Evolutionary conservation across 345 rosid genomes (phyloP), one percentile per base, ranked within the genome.

Genomic region (Boechera retrofracta): DNA sequence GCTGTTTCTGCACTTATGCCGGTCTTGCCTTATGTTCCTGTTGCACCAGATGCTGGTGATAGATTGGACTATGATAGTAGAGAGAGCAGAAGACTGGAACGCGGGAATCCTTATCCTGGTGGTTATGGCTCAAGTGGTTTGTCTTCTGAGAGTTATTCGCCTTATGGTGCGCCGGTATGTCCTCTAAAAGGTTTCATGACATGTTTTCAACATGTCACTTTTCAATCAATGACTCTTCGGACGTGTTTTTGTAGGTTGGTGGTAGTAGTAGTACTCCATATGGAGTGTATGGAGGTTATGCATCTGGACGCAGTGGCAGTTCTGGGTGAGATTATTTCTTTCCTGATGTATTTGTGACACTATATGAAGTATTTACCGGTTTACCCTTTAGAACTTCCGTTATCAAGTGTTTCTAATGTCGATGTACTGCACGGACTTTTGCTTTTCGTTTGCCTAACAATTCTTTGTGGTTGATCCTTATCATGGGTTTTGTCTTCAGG

Each of bases 211-310:
- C 48, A 36, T 42, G 61, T 26, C 49, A 39, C 6, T 48, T 70
- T 41, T 35, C 67, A 59, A 42, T 24, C 35, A 16, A 56, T 82
- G 55, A 72, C 33, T 55, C 21, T 74, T 60, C 6, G 54, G 8
- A 21, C 66, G 21, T 84, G 48, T 63, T 18, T 77, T 65, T 81
- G 78, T 78, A 95, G 99, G 67, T 87, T 76, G 89, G 90, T 63
- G 86, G 90, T 60, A 83, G 89, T 70, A 90, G 88, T 60, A 79
- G 88, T 85, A 82, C 58, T 63, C 70, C 89, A 32, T 93, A 89
- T 82, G 98, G 96, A 83, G 87, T 88, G 44, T 94, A 90, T 82
- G 95, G 97, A 80, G 82, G 85, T 74, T 89, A 95, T 80, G 86
- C 97, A 45, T 88, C 97, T 9, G 96, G 92, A 72, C 92, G 94